Evolutionary conservation across 179 eudicot species (phyloP).

Genomic region (Pouteria campechiana): DNA sequence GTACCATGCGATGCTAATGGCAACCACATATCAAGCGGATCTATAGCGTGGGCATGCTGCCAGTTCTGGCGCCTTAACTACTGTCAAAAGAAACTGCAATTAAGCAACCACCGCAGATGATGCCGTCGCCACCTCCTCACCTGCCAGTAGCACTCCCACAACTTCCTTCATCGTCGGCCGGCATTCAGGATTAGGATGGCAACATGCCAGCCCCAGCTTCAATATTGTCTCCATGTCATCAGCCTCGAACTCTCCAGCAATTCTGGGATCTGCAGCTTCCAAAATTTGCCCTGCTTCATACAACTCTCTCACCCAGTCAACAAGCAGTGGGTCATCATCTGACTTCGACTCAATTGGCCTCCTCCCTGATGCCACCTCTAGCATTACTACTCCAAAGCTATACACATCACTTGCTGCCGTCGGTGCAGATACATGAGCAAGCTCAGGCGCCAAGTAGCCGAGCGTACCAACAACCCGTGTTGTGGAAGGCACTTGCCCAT

Average conservation of each 20-base stretch:
- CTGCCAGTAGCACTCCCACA: slow-evolving; percentile 21
- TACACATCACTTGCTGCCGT: slow-evolving; percentile 39
- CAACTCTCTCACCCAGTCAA: slow-evolving; percentile 34
- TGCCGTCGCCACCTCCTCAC: slow-evolving; percentile 7
- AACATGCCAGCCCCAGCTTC: slow-evolving; percentile 39
- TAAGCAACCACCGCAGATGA: too few relatives aligned
- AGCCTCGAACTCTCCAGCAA: slow-evolving; percentile 24
- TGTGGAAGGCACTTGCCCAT: slow-evolving; percentile 34
- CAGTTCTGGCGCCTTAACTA: too few relatives aligned
- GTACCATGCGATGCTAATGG: too few relatives aligned
- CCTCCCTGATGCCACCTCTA: slow-evolving; percentile 45
- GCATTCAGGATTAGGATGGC: slow-evolving; percentile 34
- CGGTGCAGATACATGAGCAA: slow-evolving; percentile 28
- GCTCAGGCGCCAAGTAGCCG: slow-evolving; percentile 45
- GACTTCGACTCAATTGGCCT: slow-evolving; percentile 26
- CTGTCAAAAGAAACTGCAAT: too few relatives aligned
- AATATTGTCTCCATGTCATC: slow-evolving; percentile 34
- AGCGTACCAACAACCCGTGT: slow-evolving; percentile 44
- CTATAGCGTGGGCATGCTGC: too few relatives aligned
- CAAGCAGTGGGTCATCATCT: slow-evolving; percentile 33
- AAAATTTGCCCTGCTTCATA: slow-evolving; percentile 16
- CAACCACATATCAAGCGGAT: too few relatives aligned
- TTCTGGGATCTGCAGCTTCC: slow-evolving; percentile 33
- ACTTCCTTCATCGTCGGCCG: slow-evolving; percentile 38
- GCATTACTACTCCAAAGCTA: slow-evolving; percentile 41